Evolutionary conservation across 148 eudicot genomes (phyloP).

Genomic region (Talinum fruticosum): DNA sequence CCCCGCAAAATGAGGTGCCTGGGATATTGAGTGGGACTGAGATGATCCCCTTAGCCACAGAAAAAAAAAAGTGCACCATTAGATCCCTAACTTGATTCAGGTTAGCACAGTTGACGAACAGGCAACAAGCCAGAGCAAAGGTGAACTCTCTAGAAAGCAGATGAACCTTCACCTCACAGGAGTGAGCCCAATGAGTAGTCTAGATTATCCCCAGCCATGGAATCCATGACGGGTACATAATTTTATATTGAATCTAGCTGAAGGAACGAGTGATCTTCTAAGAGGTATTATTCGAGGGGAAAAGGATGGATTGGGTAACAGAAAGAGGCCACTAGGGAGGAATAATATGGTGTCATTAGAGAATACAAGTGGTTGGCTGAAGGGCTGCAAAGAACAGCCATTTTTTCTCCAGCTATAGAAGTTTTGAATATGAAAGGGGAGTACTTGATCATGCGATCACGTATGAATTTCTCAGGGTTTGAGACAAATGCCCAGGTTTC

Average conservation of each 20-base stretch:
- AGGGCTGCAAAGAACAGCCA: slow-evolving; percentile 6
- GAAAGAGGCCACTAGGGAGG: slow-evolving; percentile 8
- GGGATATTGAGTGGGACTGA: slow-evolving; percentile 26
- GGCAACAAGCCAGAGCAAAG: slow-evolving; percentile 22
- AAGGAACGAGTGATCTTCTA: neutral
- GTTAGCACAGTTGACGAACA: slow-evolving; percentile 15
- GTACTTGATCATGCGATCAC: slow-evolving; percentile 1
- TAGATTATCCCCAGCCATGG: slow-evolving; percentile 1
- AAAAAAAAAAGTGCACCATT: slow-evolving; percentile 14
- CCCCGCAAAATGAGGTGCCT: slow-evolving; percentile 20
- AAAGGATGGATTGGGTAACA: neutral
- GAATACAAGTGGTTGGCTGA: slow-evolving; percentile 13
- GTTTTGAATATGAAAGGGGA: neutral
- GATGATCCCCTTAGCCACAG: slow-evolving; percentile 20
- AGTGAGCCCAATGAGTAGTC: slow-evolving; percentile 16
- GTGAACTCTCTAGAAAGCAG: slow-evolving; percentile 23
- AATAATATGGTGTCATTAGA: slow-evolving; percentile 1
- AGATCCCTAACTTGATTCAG: slow-evolving; percentile 3
- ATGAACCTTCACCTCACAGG: slow-evolving; percentile 17
- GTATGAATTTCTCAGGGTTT: neutral
- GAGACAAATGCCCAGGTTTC: slow-evolving; percentile 1
- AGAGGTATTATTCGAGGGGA: neutral
- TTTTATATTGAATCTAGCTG: neutral
- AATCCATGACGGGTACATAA: slow-evolving; percentile 3
- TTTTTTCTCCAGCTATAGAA: slow-evolving; percentile 8